Conservation (phyloP, 1,284 basidiomycete genomes). For the Rhodotorula sp. region DNA sequence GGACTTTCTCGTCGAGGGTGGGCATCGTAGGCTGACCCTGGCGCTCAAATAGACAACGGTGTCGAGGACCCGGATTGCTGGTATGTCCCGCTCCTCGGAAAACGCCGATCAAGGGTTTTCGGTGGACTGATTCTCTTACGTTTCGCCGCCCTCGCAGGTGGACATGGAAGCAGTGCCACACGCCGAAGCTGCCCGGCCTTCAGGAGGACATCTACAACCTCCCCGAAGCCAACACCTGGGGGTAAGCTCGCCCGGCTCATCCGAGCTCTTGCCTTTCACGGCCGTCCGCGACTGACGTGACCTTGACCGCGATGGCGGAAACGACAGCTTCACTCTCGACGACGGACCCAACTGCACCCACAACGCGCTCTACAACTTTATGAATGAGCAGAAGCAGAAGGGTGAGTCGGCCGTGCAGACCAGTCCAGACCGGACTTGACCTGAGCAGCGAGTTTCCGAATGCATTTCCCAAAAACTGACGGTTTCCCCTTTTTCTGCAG, state of each 20-base stretch:
- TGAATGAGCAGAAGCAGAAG: constrained; percentile 53
- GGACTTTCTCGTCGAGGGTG: neutral
- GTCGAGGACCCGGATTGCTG: constrained; percentile 37
- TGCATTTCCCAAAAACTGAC: neutral
- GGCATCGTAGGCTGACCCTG: neutral
- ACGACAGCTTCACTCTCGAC: constrained; percentile 51
- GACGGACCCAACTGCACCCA: constrained; percentile 54
- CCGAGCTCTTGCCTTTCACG: neutral
- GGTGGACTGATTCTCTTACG: constrained; percentile 36
- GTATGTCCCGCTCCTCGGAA: neutral
- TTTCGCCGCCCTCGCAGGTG: neutral
- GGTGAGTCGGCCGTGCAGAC: constrained; percentile 33
- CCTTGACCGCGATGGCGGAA: no score
- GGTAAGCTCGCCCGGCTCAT: constrained; percentile 28
- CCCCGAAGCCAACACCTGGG: constrained; percentile 56
- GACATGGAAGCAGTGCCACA: constrained; percentile 45
- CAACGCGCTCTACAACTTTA: constrained; percentile 57
- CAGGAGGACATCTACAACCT: constrained; percentile 39
- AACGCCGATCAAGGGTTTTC: constrained; percentile 36
- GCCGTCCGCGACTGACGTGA: neutral
- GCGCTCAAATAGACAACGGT: constrained; percentile 12
- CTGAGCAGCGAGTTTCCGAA: neutral
- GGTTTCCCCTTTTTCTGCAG: neutral
- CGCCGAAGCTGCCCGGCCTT: constrained; percentile 26
- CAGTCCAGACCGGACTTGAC: no score